Evolutionary conservation across 306 rosid genomes (phyloP).

Genomic region (Sophora flavescens): DNA sequence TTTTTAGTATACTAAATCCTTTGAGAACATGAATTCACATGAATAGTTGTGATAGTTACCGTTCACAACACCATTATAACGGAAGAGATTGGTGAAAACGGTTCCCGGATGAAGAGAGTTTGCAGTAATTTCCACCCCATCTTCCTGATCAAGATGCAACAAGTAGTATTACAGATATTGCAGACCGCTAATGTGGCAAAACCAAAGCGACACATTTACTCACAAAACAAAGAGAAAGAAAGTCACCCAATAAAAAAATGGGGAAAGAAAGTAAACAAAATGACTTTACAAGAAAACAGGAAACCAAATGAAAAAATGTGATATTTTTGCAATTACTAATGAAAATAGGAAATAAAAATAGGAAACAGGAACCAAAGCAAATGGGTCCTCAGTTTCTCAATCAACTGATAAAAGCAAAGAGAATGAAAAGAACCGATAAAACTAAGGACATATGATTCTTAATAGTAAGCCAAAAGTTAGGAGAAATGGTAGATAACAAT

Average conservation of each 20-base stretch:
- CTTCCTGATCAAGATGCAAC: slow-evolving; percentile 72
- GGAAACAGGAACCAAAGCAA: no score
- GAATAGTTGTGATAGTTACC: slow-evolving; percentile 51
- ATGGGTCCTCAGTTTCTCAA: background rate
- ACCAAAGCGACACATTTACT: slow-evolving; percentile 1
- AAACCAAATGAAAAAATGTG: no score
- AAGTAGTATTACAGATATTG: slow-evolving; percentile 25
- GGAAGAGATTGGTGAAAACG: slow-evolving; percentile 74
- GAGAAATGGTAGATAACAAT: slow-evolving; percentile 13
- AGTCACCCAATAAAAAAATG: background rate
- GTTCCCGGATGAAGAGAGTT: slow-evolving; percentile 93
- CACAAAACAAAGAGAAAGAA: slow-evolving; percentile 5
- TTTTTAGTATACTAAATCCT: slow-evolving; percentile 9
- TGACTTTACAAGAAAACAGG: background rate
- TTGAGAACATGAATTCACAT: slow-evolving; percentile 6
- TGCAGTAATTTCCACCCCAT: slow-evolving; percentile 68
- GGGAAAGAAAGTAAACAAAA: slow-evolving; percentile 15
- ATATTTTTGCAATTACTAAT: no score
- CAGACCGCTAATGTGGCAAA: slow-evolving; percentile 15
- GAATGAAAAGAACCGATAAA: slow-evolving; percentile 13
- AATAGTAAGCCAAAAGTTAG: slow-evolving; percentile 17
- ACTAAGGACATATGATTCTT: slow-evolving; percentile 25
- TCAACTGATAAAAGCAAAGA: slow-evolving; percentile 25
- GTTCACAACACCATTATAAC: slow-evolving; percentile 46
- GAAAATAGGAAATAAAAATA: no score